These are phyloP conservation scores for Boletus rubroflammeus DNA, from an alignment of 768 basidiomycete genomes.

Conservation along the genomic window DNA sequence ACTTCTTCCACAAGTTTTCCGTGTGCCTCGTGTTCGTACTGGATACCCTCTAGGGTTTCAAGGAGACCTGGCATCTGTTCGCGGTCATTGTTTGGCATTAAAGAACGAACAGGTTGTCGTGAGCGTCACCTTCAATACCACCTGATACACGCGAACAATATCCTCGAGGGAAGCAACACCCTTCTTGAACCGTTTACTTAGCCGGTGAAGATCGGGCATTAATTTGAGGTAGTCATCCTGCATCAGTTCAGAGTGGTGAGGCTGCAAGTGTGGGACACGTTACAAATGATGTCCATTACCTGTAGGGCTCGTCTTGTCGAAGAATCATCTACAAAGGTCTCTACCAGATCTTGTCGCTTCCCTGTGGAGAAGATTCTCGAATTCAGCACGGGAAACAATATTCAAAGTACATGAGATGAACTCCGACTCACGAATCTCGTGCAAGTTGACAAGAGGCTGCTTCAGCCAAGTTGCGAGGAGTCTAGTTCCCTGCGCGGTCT, in stretches of 20 bases:
- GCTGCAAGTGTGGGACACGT: too few species aligned
- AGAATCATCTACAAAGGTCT: slow-evolving; percentile 78
- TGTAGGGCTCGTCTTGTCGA: slow-evolving; percentile 69
- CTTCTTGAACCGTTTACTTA: slow-evolving; percentile 89
- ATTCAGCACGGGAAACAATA: not conserved
- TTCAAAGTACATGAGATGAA: not conserved
- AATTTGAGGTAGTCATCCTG: slow-evolving; percentile 84
- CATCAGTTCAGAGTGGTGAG: slow-evolving; percentile 2
- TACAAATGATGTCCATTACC: slow-evolving; percentile 37
- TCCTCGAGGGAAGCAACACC: slow-evolving; percentile 84
- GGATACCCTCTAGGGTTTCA: slow-evolving; percentile 52
- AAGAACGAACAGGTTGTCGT: not conserved
- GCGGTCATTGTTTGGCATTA: not conserved
- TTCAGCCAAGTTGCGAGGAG: slow-evolving; percentile 91
- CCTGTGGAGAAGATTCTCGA: slow-evolving; percentile 39
- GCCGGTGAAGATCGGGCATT: slow-evolving; percentile 92
- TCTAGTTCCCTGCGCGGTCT: slow-evolving; percentile 90
- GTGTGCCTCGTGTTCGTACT: slow-evolving; percentile 44
- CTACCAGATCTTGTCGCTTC: slow-evolving; percentile 83
- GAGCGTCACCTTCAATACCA: slow-evolving; percentile 66
- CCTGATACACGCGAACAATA: slow-evolving; percentile 94
- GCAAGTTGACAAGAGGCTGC: slow-evolving; percentile 90
- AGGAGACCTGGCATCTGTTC: slow-evolving; percentile 72
- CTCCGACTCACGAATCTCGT: slow-evolving; percentile 75
- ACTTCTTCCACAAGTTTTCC: slow-evolving; percentile 59